phyloP scores from a whole-genome alignment of 306 rosid genomes.

The Vigna hirtella region DNA sequence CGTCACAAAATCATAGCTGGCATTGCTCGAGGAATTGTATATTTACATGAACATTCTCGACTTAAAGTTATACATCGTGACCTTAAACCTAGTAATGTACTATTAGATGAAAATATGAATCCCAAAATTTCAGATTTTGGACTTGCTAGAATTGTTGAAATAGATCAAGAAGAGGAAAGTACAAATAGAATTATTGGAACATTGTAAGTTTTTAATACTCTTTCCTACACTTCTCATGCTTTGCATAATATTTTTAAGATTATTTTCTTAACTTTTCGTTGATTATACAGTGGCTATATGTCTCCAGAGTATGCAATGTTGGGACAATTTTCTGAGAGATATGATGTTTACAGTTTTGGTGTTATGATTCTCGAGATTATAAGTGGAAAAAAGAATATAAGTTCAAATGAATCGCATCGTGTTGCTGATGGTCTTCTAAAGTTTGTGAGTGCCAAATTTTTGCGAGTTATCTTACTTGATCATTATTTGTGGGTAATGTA shows the following conservation, averaged over 20 bases:
- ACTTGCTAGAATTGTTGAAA: constrained; percentile 20
- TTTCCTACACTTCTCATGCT: background rate
- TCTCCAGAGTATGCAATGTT: background rate
- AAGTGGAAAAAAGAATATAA: constrained; percentile 14
- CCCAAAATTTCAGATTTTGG: constrained; percentile 32
- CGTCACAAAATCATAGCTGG: background rate
- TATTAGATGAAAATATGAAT: constrained; percentile 1
- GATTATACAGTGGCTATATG: background rate
- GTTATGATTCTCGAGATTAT: constrained; percentile 14
- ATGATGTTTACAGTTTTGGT: background rate
- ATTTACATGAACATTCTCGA: constrained; percentile 7
- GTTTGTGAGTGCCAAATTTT: background rate
- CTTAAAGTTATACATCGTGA: constrained; percentile 16
- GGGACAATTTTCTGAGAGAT: background rate
- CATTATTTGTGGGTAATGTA: too few relatives aligned
- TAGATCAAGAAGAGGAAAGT: constrained; percentile 8
- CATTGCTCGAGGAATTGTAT: background rate
- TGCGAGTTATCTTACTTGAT: background rate
- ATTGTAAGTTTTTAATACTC: background rate
- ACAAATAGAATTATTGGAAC: constrained; percentile 6
- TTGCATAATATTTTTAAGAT: background rate
- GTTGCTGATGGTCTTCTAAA: background rate
- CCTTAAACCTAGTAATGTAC: background rate
- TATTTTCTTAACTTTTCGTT: background rate
- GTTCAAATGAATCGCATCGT: background rate